Base-by-base conservation (phyloP, 2,329 filamentous ascomycete genomes). In the Aschersonia sp. region DNA sequence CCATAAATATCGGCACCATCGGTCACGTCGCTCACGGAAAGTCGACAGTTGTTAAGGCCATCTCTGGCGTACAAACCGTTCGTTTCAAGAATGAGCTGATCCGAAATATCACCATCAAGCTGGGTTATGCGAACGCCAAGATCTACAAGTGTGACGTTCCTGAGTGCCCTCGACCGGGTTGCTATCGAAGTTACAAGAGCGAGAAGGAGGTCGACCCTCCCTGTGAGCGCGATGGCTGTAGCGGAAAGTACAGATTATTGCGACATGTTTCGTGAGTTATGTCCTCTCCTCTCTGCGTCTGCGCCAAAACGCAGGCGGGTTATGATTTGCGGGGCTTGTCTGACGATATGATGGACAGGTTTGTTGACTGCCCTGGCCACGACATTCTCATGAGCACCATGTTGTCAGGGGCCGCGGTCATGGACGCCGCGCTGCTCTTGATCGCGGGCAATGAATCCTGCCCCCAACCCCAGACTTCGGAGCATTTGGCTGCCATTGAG, bases 371-470 rank as follows among this genome's bases (percentile, higher is more conserved):
- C 76, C 92, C 92, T 49, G 92, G 92, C 69, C 92, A 98, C 86
- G 92, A 98, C 72, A 98, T 98, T 89, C 89, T 98, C 67, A 98
- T 98, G 92, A 97, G 91, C 71, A 98, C 92, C 60, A 98, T 98
- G 92, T 83, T 98, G 76, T 98, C 92, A 63, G 92, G 92, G 62
- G 92, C 92, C 59, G 92, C 92, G 54, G 92, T 98, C 78, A 98
- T 98, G 92, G 92, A 98, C 70, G 92, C 92, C 55, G 92, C 92
- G 20, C 79, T 98, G 51, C 80, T 98, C 48, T 77, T 98, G 48
- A 96, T 98, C 64, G 92, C 92, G 52, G 92, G 92, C 65, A 98
- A 98, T 73, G 92, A 98, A 83, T 82, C 87, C 47, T 97, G 92
- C 73, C 92, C 92, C 35, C 92, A 98, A 69, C 92, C 92, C 46